These are phyloP conservation scores for Botrytis byssoidea DNA, from an alignment of 2,329 filamentous ascomycete species.

Conservation along the genomic window DNA sequence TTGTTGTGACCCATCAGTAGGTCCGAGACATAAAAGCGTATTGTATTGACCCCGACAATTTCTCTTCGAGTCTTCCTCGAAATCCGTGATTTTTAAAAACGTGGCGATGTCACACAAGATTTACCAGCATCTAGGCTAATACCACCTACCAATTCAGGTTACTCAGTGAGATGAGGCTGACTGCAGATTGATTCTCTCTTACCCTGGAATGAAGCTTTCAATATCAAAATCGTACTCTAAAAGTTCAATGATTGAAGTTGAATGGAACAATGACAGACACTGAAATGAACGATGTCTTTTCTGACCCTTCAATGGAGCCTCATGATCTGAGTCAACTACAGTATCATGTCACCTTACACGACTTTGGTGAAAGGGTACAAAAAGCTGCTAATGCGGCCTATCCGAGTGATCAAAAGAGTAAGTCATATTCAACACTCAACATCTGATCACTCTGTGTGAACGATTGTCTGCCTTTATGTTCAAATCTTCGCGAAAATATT, in stretches of 20 bases:
- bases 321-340: slow-evolving; percentile 21
- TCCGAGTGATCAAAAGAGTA: slow-evolving; percentile 54
- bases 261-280: background rate
- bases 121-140: background rate
- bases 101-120: background rate
- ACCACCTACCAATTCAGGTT: background rate
- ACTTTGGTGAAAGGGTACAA: slow-evolving; percentile 47
- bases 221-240: background rate
- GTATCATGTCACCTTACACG: slow-evolving; percentile 25
- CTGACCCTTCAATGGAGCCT: background rate
- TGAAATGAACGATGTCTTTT: background rate
- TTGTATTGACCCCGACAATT: background rate
- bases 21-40: background rate
- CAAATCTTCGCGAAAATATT: background rate
- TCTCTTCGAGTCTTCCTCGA: background rate
- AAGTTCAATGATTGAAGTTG: background rate
- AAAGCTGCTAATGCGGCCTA: slow-evolving; percentile 64
- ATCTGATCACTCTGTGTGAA: background rate
- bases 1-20: background rate
- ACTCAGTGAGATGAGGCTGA: background rate
- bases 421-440: slow-evolving; percentile 24
- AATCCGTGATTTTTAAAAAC: background rate
- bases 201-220: background rate
- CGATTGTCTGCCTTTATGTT: background rate
- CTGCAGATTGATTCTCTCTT: background rate